phyloP scores from a whole-genome alignment of 768 basidiomycete genomes.

The Leucosporidium scottii region DNA sequence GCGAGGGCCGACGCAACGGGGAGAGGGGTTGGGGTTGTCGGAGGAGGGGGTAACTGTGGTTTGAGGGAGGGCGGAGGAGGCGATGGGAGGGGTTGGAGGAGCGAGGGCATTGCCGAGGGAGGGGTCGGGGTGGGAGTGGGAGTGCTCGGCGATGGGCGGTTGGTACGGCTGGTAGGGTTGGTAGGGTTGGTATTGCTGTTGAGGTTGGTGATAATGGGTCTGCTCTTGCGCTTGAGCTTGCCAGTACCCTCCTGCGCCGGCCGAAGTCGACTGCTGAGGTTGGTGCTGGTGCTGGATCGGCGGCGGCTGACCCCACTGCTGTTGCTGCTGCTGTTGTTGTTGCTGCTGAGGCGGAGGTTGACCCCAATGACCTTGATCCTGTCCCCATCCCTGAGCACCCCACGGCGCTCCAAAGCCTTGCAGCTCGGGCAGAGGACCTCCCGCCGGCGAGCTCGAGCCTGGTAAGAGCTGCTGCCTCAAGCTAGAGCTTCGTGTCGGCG shows the following conservation, averaged over 20 bases:
- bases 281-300: too few species aligned
- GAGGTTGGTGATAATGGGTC: neutral
- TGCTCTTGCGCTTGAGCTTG: too few species aligned
- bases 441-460: too few species aligned
- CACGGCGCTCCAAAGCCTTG: too few species aligned
- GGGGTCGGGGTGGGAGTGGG: neutral
- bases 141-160: neutral
- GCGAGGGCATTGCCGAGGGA: neutral
- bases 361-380: too few species aligned
- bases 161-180: neutral
- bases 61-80: neutral
- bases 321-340: too few species aligned
- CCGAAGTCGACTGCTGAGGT: too few species aligned
- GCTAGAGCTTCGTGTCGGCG: neutral
- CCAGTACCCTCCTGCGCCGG: too few species aligned
- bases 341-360: too few species aligned
- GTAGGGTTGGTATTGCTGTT: neutral
- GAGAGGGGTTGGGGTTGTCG: neutral
- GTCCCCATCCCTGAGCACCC: too few species aligned
- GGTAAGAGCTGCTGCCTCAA: neutral
- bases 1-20: neutral
- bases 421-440: too few species aligned
- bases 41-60: constrained; percentile 28
- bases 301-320: too few species aligned
- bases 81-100: neutral